Percentiles rank a stretch among this genome's conserved stretches.
phyloP scores from a whole-genome alignment of 805 yeast genomes.

The Yarrowia phangngaensis region DNA sequence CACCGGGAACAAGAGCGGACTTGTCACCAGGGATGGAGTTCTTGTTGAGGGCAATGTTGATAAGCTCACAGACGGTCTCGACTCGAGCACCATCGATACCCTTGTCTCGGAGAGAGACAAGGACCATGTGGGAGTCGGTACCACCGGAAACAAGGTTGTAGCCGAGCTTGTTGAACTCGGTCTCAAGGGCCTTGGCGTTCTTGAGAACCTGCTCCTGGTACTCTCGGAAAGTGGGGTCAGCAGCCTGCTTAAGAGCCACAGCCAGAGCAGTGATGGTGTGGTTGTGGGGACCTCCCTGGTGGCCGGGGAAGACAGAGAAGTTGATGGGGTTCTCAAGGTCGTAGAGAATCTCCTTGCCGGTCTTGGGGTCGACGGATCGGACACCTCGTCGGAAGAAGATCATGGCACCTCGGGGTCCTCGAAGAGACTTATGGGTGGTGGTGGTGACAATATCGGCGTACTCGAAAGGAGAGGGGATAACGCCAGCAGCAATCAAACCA shows the following conservation, averaged over 20 bases:
- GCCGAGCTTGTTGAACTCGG: conserved; percentile 63
- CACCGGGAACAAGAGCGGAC: conserved; percentile 94
- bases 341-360: conserved; percentile 85
- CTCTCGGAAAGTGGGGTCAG: conserved; percentile 81
- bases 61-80: conserved; percentile 89
- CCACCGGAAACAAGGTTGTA: conserved; percentile 88
- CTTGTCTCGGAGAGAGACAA: conserved; percentile 82
- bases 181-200: conserved; percentile 82
- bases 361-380: conserved; percentile 77
- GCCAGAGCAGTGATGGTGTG: conserved; percentile 98
- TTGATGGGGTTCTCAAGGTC: conserved; percentile 93
- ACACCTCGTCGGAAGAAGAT: conserved; percentile 97
- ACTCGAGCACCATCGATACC: conserved; percentile 96
- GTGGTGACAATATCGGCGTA: conserved; percentile 97
- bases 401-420: conserved; percentile 99
- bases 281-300: conserved; percentile 99
- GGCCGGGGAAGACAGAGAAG: conserved; percentile 99
- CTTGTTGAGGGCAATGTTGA: conserved; percentile 94
- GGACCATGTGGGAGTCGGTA: conserved; percentile 95
- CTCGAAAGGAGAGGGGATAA: conserved; percentile 93
- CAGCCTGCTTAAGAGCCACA: conserved; percentile 92
- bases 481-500: conserved; percentile 93
- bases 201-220: conserved; percentile 84
- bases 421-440: conserved; percentile 95
- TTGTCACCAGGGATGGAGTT: conserved; percentile 98